Evolutionary conservation across 2,329 filamentous ascomycete genomes (phyloP).

Genomic region (Penicillium fuscoglaucum): DNA sequence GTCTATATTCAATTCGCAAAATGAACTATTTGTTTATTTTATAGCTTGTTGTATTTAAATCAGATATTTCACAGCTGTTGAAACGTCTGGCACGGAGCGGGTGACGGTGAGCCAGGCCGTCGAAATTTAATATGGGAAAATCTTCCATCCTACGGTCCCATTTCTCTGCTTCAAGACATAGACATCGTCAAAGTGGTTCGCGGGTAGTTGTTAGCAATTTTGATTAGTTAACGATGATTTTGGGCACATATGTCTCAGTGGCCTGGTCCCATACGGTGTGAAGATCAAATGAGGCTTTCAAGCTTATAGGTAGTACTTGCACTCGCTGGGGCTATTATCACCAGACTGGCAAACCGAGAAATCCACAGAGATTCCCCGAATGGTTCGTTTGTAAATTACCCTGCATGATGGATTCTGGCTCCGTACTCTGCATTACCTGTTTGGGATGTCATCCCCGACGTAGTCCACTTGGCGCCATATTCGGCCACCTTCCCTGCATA

Average conservation of each 20-base stretch:
- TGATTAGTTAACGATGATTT: no score
- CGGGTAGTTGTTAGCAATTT: neutral
- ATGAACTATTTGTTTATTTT: neutral
- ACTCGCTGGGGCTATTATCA: neutral
- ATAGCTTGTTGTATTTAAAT: neutral
- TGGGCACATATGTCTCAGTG: neutral
- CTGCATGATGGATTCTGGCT: conserved; percentile 4
- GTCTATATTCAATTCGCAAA: neutral
- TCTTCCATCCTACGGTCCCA: neutral
- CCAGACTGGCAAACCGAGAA: neutral
- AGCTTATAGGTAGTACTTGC: neutral
- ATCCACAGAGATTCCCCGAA: conserved; percentile 3
- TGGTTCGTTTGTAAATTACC: neutral
- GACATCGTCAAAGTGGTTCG: neutral
- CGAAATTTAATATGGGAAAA: neutral
- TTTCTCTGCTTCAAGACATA: neutral
- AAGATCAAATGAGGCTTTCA: neutral
- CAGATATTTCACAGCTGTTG: no score
- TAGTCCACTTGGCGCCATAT: neutral
- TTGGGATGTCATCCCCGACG: neutral
- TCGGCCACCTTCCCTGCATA: neutral
- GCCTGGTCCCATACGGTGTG: neutral
- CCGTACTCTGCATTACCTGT: neutral
- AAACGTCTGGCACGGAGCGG: neutral
- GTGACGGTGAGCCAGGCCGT: neutral